phyloP scores from a whole-genome alignment of 352 stramenopile genomes.

The Phytopythium chamaehyphon region DNA sequence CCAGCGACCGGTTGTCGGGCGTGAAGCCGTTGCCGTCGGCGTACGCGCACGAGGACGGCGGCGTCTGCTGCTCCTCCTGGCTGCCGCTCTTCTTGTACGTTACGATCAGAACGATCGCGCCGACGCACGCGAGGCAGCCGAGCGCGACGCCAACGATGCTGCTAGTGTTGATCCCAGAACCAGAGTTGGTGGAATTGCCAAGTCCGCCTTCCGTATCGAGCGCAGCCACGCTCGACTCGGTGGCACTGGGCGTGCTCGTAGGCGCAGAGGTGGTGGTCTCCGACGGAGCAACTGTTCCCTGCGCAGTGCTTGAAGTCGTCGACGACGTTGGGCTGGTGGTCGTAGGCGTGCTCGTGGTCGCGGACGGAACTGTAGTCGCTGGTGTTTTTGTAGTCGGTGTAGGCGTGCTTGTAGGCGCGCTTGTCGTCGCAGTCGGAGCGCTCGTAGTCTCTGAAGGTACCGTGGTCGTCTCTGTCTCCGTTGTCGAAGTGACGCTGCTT shows the following conservation, averaged over 20 bases:
- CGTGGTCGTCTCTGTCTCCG: not conserved
- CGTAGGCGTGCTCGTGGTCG: too few relatives aligned
- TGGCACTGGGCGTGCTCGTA: constrained; percentile 5
- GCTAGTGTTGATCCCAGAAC: not conserved
- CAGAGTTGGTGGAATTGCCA: not conserved
- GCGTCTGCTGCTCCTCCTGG: constrained; percentile 2
- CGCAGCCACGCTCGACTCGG: constrained; percentile 9
- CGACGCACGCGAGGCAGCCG: constrained; percentile 32
- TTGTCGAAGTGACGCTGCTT: not conserved
- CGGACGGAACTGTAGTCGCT: too few relatives aligned
- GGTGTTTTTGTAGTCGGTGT: not conserved
- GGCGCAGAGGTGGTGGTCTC: constrained; percentile 8
- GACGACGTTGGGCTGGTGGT: not conserved
- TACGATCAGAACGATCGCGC: constrained; percentile 30
- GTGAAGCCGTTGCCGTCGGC: constrained; percentile 17
- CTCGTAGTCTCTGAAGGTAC: not conserved
- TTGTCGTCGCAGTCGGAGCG: not conserved
- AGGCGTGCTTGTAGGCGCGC: not conserved
- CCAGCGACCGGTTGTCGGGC: constrained; percentile 19
- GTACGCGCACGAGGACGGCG: constrained; percentile 24
- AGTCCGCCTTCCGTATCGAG: constrained; percentile 9
- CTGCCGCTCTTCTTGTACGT: constrained; percentile 36
- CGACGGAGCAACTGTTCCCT: not conserved
- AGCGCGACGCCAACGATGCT: constrained; percentile 12
- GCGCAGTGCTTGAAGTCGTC: not conserved